These are phyloP conservation scores for Amaranthus hypochondriacus DNA, from an alignment of 148 eudicot species.

Conservation along the genomic window DNA sequence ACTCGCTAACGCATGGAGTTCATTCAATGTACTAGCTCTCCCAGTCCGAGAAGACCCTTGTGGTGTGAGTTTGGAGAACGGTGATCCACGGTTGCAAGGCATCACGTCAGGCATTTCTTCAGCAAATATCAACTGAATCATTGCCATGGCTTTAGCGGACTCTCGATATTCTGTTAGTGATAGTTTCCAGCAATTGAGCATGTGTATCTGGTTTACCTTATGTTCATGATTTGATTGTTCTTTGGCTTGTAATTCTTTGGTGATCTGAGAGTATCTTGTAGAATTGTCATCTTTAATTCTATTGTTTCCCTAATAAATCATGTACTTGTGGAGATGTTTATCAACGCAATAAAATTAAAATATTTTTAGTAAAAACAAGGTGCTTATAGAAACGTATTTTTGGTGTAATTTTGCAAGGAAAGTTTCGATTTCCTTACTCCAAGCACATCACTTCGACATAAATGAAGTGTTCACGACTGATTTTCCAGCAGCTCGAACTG, in stretches of 20 bases:
- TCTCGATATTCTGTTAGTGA: neutral
- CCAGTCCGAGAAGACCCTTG: slow-evolving; percentile 88
- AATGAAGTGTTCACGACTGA: too few relatives aligned
- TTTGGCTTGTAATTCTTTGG: neutral
- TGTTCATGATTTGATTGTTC: neutral
- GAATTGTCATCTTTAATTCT: neutral
- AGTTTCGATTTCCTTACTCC: too few relatives aligned
- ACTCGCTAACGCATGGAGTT: slow-evolving; percentile 62
- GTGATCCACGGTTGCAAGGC: slow-evolving; percentile 63
- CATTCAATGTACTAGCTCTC: slow-evolving; percentile 70
- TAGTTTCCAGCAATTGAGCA: neutral
- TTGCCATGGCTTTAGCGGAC: neutral
- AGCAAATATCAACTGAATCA: slow-evolving; percentile 33
- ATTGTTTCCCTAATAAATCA: neutral
- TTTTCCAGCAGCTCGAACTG: too few relatives aligned
- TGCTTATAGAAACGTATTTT: too few relatives aligned
- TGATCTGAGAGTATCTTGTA: neutral
- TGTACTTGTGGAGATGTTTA: neutral
- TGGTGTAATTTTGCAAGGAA: too few relatives aligned
- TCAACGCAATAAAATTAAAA: neutral
- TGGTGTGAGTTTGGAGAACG: slow-evolving; percentile 59
- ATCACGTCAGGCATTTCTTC: slow-evolving; percentile 46
- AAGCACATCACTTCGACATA: too few relatives aligned
- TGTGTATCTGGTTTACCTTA: slow-evolving; percentile 5
- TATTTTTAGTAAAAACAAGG: too few relatives aligned